Base-by-base conservation (phyloP, 805 yeast species). In the Kurtzmaniella cleridarum region DNA sequence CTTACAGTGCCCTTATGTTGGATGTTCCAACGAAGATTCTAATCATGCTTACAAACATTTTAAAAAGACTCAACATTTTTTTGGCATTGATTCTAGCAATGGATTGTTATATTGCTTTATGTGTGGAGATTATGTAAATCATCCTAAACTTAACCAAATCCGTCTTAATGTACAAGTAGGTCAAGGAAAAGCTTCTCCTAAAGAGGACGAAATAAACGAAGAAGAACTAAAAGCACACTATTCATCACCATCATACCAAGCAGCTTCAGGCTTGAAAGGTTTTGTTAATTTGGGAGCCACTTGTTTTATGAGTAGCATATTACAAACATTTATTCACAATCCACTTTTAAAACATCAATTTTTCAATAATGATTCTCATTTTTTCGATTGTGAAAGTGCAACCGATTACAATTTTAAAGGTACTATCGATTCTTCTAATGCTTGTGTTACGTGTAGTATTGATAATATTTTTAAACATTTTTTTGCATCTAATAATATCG, bases 201-300 rank as follows among this genome's bases (percentile, higher is more conserved):
- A 16, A 23, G 28, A 20, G 8, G 38, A 36, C 5, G 39, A 36
- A 7, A 27, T 33, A 4, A 24, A 38, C 3, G 38, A 24, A 9
- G 14, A 9, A 5, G 36, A 37, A 18, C 3, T 26, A 13, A 39
- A 33, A 2, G 14, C 27, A 35, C 47, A 46, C 38, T 62, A 53
- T 45, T 30, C 41, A 12, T 45, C 46, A 30, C 85, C 87, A 27
- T 57, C 66, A 15, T 61, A 54, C 49, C 73, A 73, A 38, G 83
- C 90, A 1, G 69, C 78, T 5, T 74, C 80, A n/a, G 98, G 97
- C 0, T 65, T 93, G 15, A 75, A 84, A 38, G 98, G 98, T 3
- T 77, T 93, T 49, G 81, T 88, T 37, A 91, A 91, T 58, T 79
- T 91, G 81, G 99, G 99, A 0, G 85, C 98, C 0, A 93, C 98